These are phyloP conservation scores for Crassisporium funariophilum DNA, from an alignment of 768 basidiomycete species.

Conservation along the genomic window DNA sequence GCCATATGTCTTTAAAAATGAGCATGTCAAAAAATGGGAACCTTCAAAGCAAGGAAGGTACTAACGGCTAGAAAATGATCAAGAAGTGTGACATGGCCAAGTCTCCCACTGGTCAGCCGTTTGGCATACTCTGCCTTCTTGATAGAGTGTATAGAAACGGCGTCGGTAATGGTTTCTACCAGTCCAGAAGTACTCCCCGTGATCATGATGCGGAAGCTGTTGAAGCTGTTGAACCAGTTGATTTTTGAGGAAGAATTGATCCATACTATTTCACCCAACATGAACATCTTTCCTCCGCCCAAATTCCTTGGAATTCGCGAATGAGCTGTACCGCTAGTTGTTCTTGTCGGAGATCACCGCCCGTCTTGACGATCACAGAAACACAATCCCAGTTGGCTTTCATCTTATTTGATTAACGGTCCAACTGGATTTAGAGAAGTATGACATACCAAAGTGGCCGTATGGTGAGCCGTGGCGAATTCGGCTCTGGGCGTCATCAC, in stretches of 20 bases:
- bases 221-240: not conserved
- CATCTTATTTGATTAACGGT: conserved; percentile 4
- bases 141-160: conserved; percentile 98
- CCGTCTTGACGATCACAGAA: conserved; percentile 98
- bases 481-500: conserved; percentile 55
- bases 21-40: not conserved
- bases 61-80: conserved; percentile 90
- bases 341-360: conserved; percentile 94
- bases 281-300: conserved; percentile 89
- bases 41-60: conserved; percentile 12
- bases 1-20: conserved; percentile 73
- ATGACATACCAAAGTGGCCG: conserved; percentile 79
- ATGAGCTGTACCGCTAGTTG: conserved; percentile 96
- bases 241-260: not conserved
- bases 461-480: conserved; percentile 94
- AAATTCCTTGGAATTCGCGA: conserved; percentile 89
- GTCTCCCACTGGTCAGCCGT: conserved; percentile 73
- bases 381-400: conserved; percentile 84
- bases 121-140: conserved; percentile 98
- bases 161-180: conserved; percentile 97
- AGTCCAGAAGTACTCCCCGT: conserved; percentile 92
- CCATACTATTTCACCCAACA: conserved; percentile 94
- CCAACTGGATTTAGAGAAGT: conserved; percentile 6
- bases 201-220: conserved; percentile 93
- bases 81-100: conserved; percentile 85